These are phyloP conservation scores for Arabidopsis arenosa DNA, from an alignment of 345 rosid genomes.

Conservation along the genomic window DNA sequence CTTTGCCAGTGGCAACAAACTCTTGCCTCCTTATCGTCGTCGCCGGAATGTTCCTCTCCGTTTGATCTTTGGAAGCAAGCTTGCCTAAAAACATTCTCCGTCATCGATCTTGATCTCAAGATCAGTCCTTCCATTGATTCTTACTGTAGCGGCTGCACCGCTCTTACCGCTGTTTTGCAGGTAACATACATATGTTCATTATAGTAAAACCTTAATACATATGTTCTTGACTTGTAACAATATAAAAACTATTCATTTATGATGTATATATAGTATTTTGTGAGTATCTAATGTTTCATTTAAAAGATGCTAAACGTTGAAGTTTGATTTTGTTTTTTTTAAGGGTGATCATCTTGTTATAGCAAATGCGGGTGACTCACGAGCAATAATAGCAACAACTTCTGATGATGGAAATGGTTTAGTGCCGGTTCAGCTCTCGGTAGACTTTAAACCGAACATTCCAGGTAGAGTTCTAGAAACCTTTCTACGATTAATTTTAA, in stretches of 20 bases:
- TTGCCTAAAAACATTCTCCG: conserved; percentile 70
- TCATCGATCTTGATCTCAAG: conserved; percentile 75
- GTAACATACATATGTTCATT: conserved; percentile 41
- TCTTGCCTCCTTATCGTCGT: conserved; percentile 53
- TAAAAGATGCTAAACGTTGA: not conserved
- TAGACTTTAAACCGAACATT: conserved; percentile 86
- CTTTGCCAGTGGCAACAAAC: conserved; percentile 81
- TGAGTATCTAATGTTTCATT: not conserved
- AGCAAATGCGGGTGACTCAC: conserved; percentile 84
- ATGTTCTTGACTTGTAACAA: not conserved
- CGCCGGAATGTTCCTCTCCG: conserved; percentile 44
- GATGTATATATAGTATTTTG: not conserved
- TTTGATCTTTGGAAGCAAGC: conserved; percentile 79
- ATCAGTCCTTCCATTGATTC: conserved; percentile 63
- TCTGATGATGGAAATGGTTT: conserved; percentile 58
- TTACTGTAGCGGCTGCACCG: conserved; percentile 76
- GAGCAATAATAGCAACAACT: conserved; percentile 78
- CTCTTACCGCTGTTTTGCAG: conserved; percentile 81
- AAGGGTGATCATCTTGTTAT: conserved; percentile 59
- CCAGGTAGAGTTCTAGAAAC: conserved; percentile 54
- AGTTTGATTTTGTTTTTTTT: not conserved
- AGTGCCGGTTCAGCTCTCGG: conserved; percentile 75
- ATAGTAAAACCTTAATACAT: not conserved
- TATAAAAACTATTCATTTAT: conserved; percentile 3
- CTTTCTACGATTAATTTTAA: not conserved